Conservation (phyloP, 1,139 yeast species). For the Kurtzmaniella quercitrusa region DNA sequence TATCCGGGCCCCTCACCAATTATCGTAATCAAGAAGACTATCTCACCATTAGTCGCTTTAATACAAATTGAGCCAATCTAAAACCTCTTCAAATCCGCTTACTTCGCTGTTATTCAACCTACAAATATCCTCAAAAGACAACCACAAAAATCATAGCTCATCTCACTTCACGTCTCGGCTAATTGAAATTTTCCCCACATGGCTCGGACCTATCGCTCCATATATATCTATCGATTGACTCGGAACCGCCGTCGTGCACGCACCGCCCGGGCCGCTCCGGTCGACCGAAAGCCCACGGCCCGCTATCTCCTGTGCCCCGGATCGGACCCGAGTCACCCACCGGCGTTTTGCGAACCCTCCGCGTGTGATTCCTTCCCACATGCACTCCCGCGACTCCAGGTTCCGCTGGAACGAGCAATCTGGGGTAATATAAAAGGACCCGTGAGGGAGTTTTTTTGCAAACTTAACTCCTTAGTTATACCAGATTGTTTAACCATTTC, state of each 20-base stretch:
- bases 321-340: slow-evolving; percentile 1
- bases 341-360: background rate
- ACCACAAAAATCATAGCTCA: too few species aligned
- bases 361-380: background rate
- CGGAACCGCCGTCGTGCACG: background rate
- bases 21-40: too few species aligned
- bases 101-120: too few species aligned
- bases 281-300: background rate
- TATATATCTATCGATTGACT: background rate
- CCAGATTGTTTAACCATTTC: background rate
- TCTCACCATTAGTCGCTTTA: too few species aligned
- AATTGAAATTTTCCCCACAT: too few species aligned
- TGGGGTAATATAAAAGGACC: slow-evolving; percentile 3
- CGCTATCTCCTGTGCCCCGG: background rate
- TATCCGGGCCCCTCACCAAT: too few species aligned
- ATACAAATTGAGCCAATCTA: too few species aligned
- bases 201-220: background rate
- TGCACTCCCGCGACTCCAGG: background rate
- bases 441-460: background rate
- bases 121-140: too few species aligned
- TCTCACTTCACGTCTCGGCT: too few species aligned
- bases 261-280: background rate
- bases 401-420: slow-evolving; percentile 4
- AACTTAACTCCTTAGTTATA: background rate
- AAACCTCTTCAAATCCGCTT: too few species aligned